phyloP scores from a whole-genome alignment of 106 monocot genomes.

The Platanthera zijinensis region DNA sequence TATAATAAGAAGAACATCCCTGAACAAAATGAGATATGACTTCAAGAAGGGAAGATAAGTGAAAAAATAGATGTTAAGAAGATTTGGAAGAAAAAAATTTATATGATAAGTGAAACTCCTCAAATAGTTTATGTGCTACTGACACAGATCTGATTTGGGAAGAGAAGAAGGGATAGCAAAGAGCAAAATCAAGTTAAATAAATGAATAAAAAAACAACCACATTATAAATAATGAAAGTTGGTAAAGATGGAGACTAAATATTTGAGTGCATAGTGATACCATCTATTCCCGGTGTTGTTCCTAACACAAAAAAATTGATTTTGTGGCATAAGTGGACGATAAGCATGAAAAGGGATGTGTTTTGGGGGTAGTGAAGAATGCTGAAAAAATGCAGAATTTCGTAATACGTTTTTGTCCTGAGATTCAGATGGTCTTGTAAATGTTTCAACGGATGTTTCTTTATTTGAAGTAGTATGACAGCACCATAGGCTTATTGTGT shows the following conservation, averaged over 20 bases:
- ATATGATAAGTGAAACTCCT: too few species aligned
- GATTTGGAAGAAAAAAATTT: too few species aligned
- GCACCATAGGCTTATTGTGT: constrained; percentile 17
- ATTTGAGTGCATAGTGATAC: constrained; percentile 10
- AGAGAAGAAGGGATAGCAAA: too few species aligned
- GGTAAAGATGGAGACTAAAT: constrained; percentile 19
- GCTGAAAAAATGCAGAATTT: constrained; percentile 22
- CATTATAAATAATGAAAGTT: not conserved
- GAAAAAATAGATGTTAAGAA: too few species aligned
- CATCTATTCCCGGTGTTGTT: constrained; percentile 20
- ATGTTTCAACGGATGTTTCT: constrained; percentile 23
- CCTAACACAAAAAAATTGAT: constrained; percentile 14
- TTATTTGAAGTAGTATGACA: constrained; percentile 23
- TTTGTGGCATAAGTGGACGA: constrained; percentile 15
- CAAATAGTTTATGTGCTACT: too few species aligned
- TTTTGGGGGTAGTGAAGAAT: constrained; percentile 19
- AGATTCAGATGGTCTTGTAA: constrained; percentile 20
- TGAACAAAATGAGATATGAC: too few species aligned
- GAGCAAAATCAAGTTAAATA: too few species aligned
- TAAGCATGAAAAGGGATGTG: constrained; percentile 29
- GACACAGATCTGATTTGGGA: too few species aligned
- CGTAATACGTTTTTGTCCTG: constrained; percentile 13
- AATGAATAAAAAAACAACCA: too few species aligned
- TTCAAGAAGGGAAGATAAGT: too few species aligned
- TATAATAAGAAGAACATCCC: too few species aligned